Conservation (phyloP, 2,329 filamentous ascomycete species). For the Fragosphaeria purpurea region DNA sequence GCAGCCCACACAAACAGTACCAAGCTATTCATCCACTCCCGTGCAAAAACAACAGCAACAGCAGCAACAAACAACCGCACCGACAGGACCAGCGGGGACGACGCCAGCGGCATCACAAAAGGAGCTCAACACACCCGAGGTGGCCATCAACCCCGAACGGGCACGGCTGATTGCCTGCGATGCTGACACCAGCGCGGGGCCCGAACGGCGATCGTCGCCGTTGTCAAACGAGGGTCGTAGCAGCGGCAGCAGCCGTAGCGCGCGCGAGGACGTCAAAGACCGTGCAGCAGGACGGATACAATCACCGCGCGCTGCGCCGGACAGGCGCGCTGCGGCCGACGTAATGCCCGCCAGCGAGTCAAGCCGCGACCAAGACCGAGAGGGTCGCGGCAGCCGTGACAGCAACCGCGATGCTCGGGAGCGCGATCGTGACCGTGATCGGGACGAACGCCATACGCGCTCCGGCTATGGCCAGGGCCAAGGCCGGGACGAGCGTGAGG, state of each 20-base stretch:
- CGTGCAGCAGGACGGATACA: slow-evolving; percentile 29
- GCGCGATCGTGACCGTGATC: slow-evolving; percentile 14
- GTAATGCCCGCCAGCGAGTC: no score
- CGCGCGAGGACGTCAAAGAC: slow-evolving; percentile 32
- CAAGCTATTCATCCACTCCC: background rate
- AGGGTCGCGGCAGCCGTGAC: slow-evolving; percentile 20
- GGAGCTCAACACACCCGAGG: slow-evolving; percentile 26
- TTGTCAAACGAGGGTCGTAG: slow-evolving; percentile 16
- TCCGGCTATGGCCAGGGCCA: background rate
- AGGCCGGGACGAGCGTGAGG: background rate
- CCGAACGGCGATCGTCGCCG: no score
- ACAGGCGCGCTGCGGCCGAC: slow-evolving; percentile 17
- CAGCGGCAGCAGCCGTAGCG: slow-evolving; percentile 17
- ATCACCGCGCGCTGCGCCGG: slow-evolving; percentile 38
- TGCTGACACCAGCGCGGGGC: slow-evolving; percentile 23
- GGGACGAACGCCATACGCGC: slow-evolving; percentile 12
- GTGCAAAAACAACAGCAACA: background rate
- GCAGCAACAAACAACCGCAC: background rate
- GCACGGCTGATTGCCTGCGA: slow-evolving; percentile 37
- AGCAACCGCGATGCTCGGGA: slow-evolving; percentile 35
- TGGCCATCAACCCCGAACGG: slow-evolving; percentile 45
- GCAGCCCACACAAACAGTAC: no score
- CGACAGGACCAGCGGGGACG: background rate
- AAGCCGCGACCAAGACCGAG: slow-evolving; percentile 2
- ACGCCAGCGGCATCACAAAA: background rate